These are phyloP conservation scores for Purshia tridentata DNA, from an alignment of 306 rosid genomes.

Conservation along the genomic window DNA sequence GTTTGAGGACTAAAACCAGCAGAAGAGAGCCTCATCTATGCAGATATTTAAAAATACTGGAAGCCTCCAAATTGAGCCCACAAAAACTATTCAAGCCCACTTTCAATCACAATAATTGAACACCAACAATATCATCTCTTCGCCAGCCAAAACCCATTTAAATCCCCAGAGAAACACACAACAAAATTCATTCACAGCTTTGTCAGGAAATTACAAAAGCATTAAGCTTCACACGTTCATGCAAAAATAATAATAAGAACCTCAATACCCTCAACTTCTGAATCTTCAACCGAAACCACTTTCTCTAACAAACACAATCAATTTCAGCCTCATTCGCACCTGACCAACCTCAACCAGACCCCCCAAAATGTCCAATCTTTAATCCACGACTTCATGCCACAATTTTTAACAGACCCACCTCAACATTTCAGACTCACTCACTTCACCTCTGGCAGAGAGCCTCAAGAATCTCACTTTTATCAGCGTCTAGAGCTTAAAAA, in stretches of 20 bases:
- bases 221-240: slow-evolving; percentile 15
- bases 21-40: slow-evolving; percentile 80
- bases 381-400: slow-evolving; percentile 38
- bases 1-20: slow-evolving; percentile 89
- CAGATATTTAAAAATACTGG: slow-evolving; percentile 19
- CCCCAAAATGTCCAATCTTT: slow-evolving; percentile 37
- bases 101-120: slow-evolving; percentile 38
- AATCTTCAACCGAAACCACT: slow-evolving; percentile 77
- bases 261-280: slow-evolving; percentile 32
- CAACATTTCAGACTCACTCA: slow-evolving; percentile 11
- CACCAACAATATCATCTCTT: slow-evolving; percentile 46
- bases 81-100: slow-evolving; percentile 31
- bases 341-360: slow-evolving; percentile 41
- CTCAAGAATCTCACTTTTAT: not conserved
- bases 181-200: slow-evolving; percentile 14
- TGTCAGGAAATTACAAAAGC: slow-evolving; percentile 19
- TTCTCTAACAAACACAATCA: slow-evolving; percentile 47
- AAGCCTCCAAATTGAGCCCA: slow-evolving; percentile 36
- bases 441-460: not conserved
- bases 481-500: not conserved
- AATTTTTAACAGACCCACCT: slow-evolving; percentile 20
- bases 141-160: slow-evolving; percentile 37
- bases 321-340: slow-evolving; percentile 68
- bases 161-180: slow-evolving; percentile 30
- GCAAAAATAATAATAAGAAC: slow-evolving; percentile 5